Evolutionary conservation across 345 rosid species (phyloP), one percentile per base, ranked within the genome.

Genomic region (Iberis pinnata): DNA sequence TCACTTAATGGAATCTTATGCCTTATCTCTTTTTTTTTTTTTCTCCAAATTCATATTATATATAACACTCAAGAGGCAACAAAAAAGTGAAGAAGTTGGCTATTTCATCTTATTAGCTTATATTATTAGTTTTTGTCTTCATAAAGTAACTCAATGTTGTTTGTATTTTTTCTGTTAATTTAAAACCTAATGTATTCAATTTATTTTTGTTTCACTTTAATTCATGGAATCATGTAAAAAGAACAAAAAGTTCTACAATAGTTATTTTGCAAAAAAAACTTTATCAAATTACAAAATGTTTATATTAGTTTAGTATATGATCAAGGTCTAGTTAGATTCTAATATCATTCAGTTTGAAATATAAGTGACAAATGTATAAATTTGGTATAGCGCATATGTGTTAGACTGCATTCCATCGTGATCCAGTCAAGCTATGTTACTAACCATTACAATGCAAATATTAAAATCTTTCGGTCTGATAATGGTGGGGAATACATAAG

Each of bases 1-100:
- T 68, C 72, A 54, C 66, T 61, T 35, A 40, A 49, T 61, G 52
- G 61, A 57, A 41, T 60, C 75, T 76, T 49, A 58, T 82, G 60
- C 65, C 64, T 51, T 66, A 58, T 58, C 70, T 66, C 60, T 57
- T 56, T 47, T 6, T 8, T 35, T 12, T 57, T 7, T 38, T 58
- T 43, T 14, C 31, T 43, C 25, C 0, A 50, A 29, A 15, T 58
- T 18, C 49, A 18, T 58, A 51, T 65, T 51, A 43, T 12, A 51
- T 52, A 13, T 29, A 10, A 58, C 42, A 58, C 16, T 43, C 54
- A 51, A 50, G 6, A 15, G 19, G 43, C 64, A 26, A 43, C 2
- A 6, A 52, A 58, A 42, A 18, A 18, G 45, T 43, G 11, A 44
- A n/a, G n/a, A n/a, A n/a, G n/a, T n/a, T n/a, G n/a, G n/a, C n/a